Conservation (phyloP, 768 basidiomycete species). For the Psilocybe sp. region DNA sequence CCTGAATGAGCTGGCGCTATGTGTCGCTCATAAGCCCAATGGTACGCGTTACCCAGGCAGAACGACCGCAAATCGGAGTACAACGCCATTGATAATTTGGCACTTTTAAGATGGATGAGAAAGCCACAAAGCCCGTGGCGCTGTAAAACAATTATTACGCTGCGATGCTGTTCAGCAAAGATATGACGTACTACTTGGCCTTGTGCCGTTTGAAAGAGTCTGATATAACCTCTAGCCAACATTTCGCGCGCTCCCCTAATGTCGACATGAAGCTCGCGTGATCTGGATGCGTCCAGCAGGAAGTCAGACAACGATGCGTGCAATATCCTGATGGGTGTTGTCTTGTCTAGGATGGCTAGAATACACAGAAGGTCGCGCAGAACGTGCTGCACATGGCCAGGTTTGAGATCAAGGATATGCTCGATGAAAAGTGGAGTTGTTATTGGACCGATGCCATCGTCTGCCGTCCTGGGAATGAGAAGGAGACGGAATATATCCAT, state of each 20-base stretch:
- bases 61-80: no score
- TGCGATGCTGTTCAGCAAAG: no score
- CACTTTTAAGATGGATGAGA: no score
- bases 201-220: constrained; percentile 1
- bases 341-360: constrained; percentile 2
- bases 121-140: no score
- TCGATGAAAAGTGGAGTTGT: constrained; percentile 9
- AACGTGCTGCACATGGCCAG: constrained; percentile 10
- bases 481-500: constrained; percentile 10
- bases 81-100: no score
- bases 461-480: constrained; percentile 3
- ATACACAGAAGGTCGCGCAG: constrained; percentile 13
- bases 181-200: no score
- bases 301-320: constrained; percentile 17
- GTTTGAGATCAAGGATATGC: constrained; percentile 8
- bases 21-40: no score
- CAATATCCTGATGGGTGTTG: constrained; percentile 6
- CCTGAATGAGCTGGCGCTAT: no score
- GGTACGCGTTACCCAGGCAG: no score
- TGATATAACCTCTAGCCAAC: constrained; percentile 9
- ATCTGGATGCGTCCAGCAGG: constrained; percentile 13
- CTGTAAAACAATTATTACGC: no score
- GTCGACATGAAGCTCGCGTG: constrained; percentile 9
- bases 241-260: constrained; percentile 2
- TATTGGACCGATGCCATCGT: constrained; percentile 7